A percentile compares a stretch with the other conserved stretches of the same genome.
Evolutionary conservation across 306 rosid species (phyloP).

Genomic region (Vigna radiata): DNA sequence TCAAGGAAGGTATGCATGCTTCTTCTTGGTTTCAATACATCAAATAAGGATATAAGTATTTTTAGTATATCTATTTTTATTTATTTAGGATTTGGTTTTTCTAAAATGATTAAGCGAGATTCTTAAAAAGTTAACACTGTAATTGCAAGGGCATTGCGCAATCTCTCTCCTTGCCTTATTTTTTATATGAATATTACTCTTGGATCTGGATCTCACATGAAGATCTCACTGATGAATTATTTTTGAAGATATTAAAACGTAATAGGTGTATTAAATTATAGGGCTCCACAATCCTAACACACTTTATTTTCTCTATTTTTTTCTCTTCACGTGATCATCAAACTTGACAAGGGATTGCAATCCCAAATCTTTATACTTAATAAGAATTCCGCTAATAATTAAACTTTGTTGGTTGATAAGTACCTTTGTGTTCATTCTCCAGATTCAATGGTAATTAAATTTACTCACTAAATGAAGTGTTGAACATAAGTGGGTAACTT

Average conservation of each 20-base stretch:
- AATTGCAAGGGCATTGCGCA: not conserved
- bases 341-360: not conserved
- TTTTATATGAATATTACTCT: constrained; percentile 20
- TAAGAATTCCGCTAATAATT: not conserved
- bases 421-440: constrained; percentile 16
- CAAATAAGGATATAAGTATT: constrained; percentile 23
- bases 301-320: constrained; percentile 11
- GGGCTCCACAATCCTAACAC: constrained; percentile 19
- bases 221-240: constrained; percentile 7
- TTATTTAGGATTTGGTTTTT: constrained; percentile 8
- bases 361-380: not conserved
- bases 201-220: constrained; percentile 39
- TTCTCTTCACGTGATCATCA: constrained; percentile 25
- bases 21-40: constrained; percentile 32
- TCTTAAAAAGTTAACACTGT: constrained; percentile 4
- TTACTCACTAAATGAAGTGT: constrained; percentile 5
- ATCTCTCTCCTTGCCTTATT: not conserved
- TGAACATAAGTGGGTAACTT: not conserved
- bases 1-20: constrained; percentile 83
- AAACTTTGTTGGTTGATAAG: constrained; percentile 7
- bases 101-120: not conserved
- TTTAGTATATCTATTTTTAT: constrained; percentile 11
- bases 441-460: not conserved
- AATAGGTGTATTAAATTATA: not conserved
- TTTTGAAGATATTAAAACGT: constrained; percentile 3